Conservation (phyloP, 2,329 filamentous ascomycete genomes). For the Penicillium freii region DNA sequence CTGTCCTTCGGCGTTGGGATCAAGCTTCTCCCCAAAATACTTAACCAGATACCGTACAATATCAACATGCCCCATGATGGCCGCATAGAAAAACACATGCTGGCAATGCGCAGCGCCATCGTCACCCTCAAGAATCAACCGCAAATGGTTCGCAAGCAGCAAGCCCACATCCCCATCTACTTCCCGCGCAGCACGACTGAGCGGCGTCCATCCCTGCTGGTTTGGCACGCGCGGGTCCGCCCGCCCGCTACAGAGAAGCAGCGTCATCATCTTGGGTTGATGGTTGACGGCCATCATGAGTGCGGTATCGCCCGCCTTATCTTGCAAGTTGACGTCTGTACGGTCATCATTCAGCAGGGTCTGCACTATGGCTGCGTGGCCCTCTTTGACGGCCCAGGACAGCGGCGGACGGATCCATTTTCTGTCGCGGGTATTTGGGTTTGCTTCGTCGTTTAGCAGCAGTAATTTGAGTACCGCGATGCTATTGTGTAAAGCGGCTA, state of each 20-base stretch:
- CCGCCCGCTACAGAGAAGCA: slow-evolving; percentile 11
- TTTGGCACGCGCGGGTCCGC: slow-evolving; percentile 20
- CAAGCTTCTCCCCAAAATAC: slow-evolving; percentile 18
- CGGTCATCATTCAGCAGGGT: slow-evolving; percentile 16
- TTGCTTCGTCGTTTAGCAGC: slow-evolving; percentile 12
- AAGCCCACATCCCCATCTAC: slow-evolving; percentile 8
- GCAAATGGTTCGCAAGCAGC: slow-evolving; percentile 19
- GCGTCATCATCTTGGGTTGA: slow-evolving; percentile 8
- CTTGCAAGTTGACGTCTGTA: slow-evolving; percentile 20
- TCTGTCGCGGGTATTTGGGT: slow-evolving; percentile 19
- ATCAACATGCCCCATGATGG: slow-evolving; percentile 20
- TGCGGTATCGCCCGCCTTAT: slow-evolving; percentile 20
- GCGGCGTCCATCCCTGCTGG: slow-evolving; percentile 17
- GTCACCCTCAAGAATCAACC: slow-evolving; percentile 19
- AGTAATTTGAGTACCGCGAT: slow-evolving; percentile 11
- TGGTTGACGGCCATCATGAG: slow-evolving; percentile 16
- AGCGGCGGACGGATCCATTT: slow-evolving; percentile 21
- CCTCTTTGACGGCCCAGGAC: slow-evolving; percentile 20
- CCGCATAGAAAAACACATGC: slow-evolving; percentile 24
- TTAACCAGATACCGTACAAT: slow-evolving; percentile 19
- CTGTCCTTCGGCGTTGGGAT: slow-evolving; percentile 18
- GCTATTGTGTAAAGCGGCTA: slow-evolving; percentile 19
- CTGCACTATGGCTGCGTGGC: slow-evolving; percentile 14
- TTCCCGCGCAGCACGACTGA: slow-evolving; percentile 13
- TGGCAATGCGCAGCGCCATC: slow-evolving; percentile 15